Evolutionary conservation across 192 early-diverging fungal species (phyloP).

Genomic region (Gonapodya prolifera): DNA sequence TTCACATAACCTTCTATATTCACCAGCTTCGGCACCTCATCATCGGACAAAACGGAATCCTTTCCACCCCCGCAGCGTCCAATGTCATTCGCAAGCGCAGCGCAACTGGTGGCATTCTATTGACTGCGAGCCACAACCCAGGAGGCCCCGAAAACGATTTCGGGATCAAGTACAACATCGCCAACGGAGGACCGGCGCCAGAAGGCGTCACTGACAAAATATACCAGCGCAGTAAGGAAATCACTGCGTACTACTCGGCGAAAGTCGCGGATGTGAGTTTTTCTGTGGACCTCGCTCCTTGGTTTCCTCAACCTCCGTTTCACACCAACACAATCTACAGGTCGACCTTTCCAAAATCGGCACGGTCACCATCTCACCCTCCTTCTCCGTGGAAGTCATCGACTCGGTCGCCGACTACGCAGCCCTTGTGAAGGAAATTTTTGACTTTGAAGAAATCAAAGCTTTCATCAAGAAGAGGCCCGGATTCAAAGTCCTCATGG

Average conservation of each 20-base stretch:
- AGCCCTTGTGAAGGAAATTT: conserved; percentile 71
- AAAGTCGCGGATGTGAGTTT: conserved; percentile 45
- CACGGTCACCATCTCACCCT: conserved; percentile 39
- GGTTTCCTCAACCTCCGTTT: neutral
- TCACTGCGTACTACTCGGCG: conserved; percentile 50
- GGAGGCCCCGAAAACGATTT: conserved; percentile 96
- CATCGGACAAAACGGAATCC: conserved; percentile 81
- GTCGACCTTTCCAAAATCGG: conserved; percentile 65
- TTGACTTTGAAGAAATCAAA: conserved; percentile 81
- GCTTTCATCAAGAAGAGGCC: conserved; percentile 57
- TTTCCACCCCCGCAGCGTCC: conserved; percentile 84
- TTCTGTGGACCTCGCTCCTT: neutral
- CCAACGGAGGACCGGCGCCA: conserved; percentile 92
- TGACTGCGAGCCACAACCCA: conserved; percentile 98
- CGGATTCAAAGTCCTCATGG: conserved; percentile 77
- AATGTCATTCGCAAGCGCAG: conserved; percentile 78
- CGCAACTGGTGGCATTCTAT: conserved; percentile 86
- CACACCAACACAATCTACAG: conserved; percentile 5
- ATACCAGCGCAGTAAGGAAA: conserved; percentile 63
- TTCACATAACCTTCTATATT: neutral
- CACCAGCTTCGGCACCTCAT: conserved; percentile 69
- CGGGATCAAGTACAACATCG: conserved; percentile 96
- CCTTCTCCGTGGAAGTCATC: conserved; percentile 70
- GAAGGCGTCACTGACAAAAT: conserved; percentile 90
- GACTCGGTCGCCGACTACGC: conserved; percentile 86